Evolutionary conservation across 345 rosid species (phyloP).

Genomic region (Cardamine occulta): DNA sequence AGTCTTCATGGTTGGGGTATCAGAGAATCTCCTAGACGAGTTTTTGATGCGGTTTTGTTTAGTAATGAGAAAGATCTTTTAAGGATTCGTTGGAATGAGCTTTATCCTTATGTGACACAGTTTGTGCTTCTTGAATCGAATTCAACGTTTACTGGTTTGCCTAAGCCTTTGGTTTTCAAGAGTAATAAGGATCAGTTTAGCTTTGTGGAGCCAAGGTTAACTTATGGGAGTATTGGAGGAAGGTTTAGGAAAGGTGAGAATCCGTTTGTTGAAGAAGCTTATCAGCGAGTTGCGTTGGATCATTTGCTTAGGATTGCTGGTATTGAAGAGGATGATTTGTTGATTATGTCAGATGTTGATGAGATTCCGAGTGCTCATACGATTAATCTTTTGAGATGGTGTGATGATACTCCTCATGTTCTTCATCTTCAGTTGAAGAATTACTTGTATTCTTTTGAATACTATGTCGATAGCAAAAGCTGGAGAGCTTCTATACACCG

Average conservation of each 20-base stretch:
- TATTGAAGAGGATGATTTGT: conserved; percentile 85
- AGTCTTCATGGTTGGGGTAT: conserved; percentile 84
- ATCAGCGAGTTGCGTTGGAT: conserved; percentile 83
- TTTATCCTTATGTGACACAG: conserved; percentile 76
- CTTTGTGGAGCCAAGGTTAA: conserved; percentile 73
- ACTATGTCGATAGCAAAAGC: conserved; percentile 67
- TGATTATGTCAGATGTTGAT: conserved; percentile 96
- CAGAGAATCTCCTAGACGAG: conserved; percentile 79
- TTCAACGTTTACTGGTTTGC: conserved; percentile 77
- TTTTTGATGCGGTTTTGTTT: conserved; percentile 83
- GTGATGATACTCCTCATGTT: conserved; percentile 72
- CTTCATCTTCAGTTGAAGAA: conserved; percentile 87
- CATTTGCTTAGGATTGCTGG: conserved; percentile 75
- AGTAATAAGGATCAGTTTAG: conserved; percentile 56
- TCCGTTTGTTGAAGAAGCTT: conserved; percentile 89
- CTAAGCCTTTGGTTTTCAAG: conserved; percentile 66
- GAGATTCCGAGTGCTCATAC: conserved; percentile 98
- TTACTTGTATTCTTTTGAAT: conserved; percentile 86
- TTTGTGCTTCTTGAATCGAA: conserved; percentile 92
- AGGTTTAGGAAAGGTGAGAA: conserved; percentile 85
- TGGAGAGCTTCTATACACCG: conserved; percentile 92
- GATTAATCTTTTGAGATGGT: conserved; percentile 87
- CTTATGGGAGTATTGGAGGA: conserved; percentile 80
- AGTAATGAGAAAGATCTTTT: conserved; percentile 79
- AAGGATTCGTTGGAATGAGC: conserved; percentile 81